Evolutionary conservation across 2,329 filamentous ascomycete species (phyloP), one percentile per base, ranked within the genome.

Genomic region (Stachybotrys echinatus): DNA sequence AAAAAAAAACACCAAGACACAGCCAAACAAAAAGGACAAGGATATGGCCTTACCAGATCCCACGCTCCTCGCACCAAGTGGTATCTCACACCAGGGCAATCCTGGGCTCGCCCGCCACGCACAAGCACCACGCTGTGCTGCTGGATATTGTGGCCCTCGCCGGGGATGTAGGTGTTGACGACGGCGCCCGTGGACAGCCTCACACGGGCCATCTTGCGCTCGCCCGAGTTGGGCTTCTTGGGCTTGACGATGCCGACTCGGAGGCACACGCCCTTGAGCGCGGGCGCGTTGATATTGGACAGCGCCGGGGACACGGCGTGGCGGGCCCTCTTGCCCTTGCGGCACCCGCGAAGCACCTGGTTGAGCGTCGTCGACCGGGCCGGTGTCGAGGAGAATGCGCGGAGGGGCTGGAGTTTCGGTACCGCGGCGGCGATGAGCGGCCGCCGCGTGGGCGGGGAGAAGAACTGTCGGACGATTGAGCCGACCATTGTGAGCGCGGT

Each of bases 141-240:
- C 78, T 97, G 92, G 58, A 97, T 92, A 71, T 97, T 99, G 74
- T 99, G 94, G 45, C 94, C 92, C 81, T 97, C 92, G 48, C 94
- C 94, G 31, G 92, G 91, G 64, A 99, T 96, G 74, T 96, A 97
- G 22, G 89, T 89, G 52, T 90, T 96, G 55, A 99, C 79, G 52
- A 95, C 81, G 65, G 85, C 89, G 49, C 94, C 94, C 55, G 83
- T 92, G 52, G 88, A 94, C 66, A 99, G 75, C 59, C 92, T 80
- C 19, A 99, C 87, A 76, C 92, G 89, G 3, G 92, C 92, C 51
- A 90, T 94, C 77, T 99, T 99, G 55, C 94, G 80, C 78, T 97
- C 91, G 50, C 92, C 94, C 23, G 94, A 99, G 72, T 99, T 99
- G 57, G 94, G 94, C 74, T 99, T 99, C 84, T 99, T 99, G 50